A percentile compares a stretch with the other conserved stretches of the same genome.
phyloP scores from a whole-genome alignment of 257 asterid species.

The Nicotiana sylvestris region DNA sequence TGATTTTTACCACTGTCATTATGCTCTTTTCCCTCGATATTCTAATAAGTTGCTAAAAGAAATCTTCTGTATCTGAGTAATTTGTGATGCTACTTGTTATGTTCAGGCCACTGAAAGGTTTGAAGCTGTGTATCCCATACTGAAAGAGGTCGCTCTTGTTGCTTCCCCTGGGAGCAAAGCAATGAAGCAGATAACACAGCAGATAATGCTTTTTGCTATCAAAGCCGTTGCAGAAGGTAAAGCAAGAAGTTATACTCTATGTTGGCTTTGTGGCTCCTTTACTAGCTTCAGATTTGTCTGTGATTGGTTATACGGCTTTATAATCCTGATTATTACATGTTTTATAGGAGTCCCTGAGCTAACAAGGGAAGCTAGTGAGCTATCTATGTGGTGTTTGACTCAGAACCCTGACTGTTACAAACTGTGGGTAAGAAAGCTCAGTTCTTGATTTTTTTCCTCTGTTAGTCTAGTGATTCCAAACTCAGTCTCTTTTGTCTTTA shows the following conservation, averaged over 20 bases:
- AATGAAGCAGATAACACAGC: constrained; percentile 66
- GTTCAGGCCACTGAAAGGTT: constrained; percentile 74
- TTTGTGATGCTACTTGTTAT: constrained; percentile 7
- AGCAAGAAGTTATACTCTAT: background rate
- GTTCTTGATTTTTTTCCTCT: background rate
- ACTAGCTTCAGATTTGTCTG: background rate
- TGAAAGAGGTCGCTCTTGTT: constrained; percentile 77
- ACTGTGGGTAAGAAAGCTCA: constrained; percentile 59
- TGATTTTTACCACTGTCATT: constrained; percentile 10
- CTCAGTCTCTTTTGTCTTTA: background rate
- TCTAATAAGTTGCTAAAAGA: background rate
- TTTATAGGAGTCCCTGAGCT: constrained; percentile 56
- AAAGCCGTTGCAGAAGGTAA: constrained; percentile 69
- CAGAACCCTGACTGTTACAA: constrained; percentile 72
- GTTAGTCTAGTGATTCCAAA: background rate
- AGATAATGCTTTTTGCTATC: constrained; percentile 49
- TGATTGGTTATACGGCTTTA: background rate
- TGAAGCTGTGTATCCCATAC: constrained; percentile 69
- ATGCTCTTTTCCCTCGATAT: background rate
- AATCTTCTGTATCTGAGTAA: background rate
- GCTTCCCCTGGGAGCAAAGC: constrained; percentile 91
- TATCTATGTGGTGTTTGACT: constrained; percentile 70
- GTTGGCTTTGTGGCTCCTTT: background rate
- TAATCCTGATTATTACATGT: constrained; percentile 9
- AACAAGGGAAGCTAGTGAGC: constrained; percentile 58